Conservation (phyloP, 495 filamentous ascomycete genomes). For the Staphylotrichum longicolle region DNA sequence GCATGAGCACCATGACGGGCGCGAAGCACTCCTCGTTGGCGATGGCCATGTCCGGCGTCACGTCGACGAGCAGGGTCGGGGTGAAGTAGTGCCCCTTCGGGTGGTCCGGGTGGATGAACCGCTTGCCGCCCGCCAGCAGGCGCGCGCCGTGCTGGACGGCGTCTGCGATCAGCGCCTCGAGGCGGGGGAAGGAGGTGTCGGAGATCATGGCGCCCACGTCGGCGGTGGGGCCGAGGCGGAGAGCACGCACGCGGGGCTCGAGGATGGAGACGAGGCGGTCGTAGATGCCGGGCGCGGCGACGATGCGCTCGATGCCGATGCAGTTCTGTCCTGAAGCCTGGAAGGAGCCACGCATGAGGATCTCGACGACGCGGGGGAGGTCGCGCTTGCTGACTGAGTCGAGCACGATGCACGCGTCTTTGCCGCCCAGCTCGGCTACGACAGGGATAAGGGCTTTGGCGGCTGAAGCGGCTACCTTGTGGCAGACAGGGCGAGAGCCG, state of each 20-base stretch:
- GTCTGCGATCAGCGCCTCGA: constrained; percentile 70
- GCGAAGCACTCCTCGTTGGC: constrained; percentile 91
- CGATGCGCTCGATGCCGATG: constrained; percentile 91
- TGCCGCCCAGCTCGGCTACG: constrained; percentile 87
- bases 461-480: constrained; percentile 81
- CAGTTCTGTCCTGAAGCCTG: constrained; percentile 98
- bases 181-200: constrained; percentile 60
- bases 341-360: constrained; percentile 88
- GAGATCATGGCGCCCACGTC: constrained; percentile 94
- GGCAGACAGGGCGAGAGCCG: constrained; percentile 80
- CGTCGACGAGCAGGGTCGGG: constrained; percentile 85
- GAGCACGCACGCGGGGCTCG: constrained; percentile 62
- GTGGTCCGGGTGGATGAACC: constrained; percentile 64
- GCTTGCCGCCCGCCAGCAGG: constrained; percentile 77
- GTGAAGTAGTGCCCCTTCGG: constrained; percentile 84
- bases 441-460: constrained; percentile 81
- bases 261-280: constrained; percentile 67
- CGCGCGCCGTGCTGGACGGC: constrained; percentile 75
- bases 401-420: constrained; percentile 90
- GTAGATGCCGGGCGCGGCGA: constrained; percentile 75
- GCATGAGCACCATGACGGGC: constrained; percentile 82
- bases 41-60: constrained; percentile 74
- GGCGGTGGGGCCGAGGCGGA: constrained; percentile 62
- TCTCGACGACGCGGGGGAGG: constrained; percentile 67
- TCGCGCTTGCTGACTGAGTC: constrained; percentile 65